Percentiles rank a stretch among this genome's conserved stretches.
Conservation (phyloP, 192 early-diverging fungal genomes). For the Thamnidium elegans region DNA sequence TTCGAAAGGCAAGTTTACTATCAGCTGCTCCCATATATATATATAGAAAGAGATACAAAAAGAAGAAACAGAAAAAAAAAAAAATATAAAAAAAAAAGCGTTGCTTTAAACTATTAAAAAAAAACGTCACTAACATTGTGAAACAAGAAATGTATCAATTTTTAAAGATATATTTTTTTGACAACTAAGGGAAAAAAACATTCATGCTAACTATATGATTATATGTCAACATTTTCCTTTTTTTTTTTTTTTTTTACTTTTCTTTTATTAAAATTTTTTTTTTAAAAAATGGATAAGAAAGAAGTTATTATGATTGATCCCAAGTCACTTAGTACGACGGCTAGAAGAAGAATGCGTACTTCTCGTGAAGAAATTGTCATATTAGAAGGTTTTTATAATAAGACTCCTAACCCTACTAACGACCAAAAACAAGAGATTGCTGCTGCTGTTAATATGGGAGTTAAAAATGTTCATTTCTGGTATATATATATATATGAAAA, state of each 20-base stretch:
- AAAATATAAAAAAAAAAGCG: not conserved
- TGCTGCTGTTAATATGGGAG: not conserved
- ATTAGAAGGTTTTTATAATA: not conserved
- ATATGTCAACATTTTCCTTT: too few species aligned
- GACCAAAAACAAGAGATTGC: constrained; percentile 12
- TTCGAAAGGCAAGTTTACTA: constrained; percentile 83
- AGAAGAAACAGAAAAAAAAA: not conserved
- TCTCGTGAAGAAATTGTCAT: constrained; percentile 7
- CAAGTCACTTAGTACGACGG: not conserved
- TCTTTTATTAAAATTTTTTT: not conserved
- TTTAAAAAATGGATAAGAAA: not conserved
- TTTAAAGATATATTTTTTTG: too few species aligned
- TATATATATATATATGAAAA: not conserved
- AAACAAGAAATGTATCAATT: too few species aligned
- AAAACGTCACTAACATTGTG: too few species aligned
- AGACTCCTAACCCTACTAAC: constrained; percentile 1
- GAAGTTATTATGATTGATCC: not conserved
- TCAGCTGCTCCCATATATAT: constrained; percentile 78
- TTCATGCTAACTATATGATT: too few species aligned
- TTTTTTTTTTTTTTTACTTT: not conserved
- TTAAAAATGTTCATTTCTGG: constrained; percentile 16
- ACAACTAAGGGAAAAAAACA: too few species aligned
- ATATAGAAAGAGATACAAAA: constrained; percentile 1
- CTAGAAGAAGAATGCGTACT: constrained; percentile 14
- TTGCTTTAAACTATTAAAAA: too few species aligned